These are phyloP conservation scores for Dimocarpus longan DNA, from an alignment of 345 rosid genomes.

Conservation along the genomic window DNA sequence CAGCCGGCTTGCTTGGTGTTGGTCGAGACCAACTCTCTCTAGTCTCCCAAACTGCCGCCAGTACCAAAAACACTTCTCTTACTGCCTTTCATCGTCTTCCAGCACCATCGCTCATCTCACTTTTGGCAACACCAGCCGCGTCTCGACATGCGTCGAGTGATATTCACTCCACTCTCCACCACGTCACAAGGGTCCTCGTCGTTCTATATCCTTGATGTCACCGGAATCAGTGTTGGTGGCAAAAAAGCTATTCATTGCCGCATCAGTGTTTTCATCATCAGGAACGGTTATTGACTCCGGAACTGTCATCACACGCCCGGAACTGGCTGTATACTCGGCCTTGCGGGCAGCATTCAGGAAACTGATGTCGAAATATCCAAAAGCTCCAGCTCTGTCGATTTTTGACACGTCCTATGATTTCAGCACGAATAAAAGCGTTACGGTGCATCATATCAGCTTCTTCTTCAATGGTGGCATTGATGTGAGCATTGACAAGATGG, in stretches of 20 bases:
- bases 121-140: conserved; percentile 40
- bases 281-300: conserved; percentile 84
- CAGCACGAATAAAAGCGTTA: conserved; percentile 30
- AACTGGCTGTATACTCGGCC: conserved; percentile 60
- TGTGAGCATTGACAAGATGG: conserved; percentile 47
- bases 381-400: conserved; percentile 51
- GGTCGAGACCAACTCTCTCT: conserved; percentile 72
- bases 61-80: conserved; percentile 74
- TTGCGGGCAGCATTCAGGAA: conserved; percentile 47
- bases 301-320: conserved; percentile 80
- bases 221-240: conserved; percentile 59
- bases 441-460: conserved; percentile 54
- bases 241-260: conserved; percentile 41
- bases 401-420: conserved; percentile 83
- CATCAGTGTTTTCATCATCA: conserved; percentile 45
- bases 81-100: conserved; percentile 77
- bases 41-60: conserved; percentile 63
- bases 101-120: conserved; percentile 70
- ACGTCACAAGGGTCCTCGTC: conserved; percentile 32
- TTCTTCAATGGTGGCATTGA: conserved; percentile 45
- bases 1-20: conserved; percentile 79
- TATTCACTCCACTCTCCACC: conserved; percentile 58
- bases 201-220: conserved; percentile 66
- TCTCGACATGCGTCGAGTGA: conserved; percentile 36
- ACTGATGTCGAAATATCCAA: conserved; percentile 53